Conservation (phyloP, 148 eudicot genomes). For the Drosera capensis region DNA sequence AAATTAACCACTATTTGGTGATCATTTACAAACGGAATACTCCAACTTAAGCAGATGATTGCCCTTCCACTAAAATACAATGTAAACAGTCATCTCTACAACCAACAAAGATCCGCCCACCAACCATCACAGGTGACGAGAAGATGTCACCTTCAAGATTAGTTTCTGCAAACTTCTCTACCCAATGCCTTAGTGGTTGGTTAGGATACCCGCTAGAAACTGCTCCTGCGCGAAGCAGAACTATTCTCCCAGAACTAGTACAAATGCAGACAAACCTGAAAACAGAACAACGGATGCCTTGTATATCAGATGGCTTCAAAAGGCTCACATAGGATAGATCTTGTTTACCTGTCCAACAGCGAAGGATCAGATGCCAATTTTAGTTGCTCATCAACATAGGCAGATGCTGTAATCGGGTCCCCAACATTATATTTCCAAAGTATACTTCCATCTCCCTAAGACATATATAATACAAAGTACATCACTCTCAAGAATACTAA, state of each 20-base stretch:
- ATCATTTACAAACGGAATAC: too few relatives aligned
- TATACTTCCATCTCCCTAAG: slow-evolving; percentile 40
- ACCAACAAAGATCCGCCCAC: slow-evolving; percentile 76
- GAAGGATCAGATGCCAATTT: slow-evolving; percentile 21
- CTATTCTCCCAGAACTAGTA: slow-evolving; percentile 50
- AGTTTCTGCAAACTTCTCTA: slow-evolving; percentile 41
- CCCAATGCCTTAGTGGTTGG: slow-evolving; percentile 4
- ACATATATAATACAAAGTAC: slow-evolving; percentile 1
- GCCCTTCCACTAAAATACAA: slow-evolving; percentile 29
- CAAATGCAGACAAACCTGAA: slow-evolving; percentile 58
- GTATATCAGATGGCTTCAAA: not conserved
- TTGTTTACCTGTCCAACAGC: slow-evolving; percentile 29
- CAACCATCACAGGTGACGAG: slow-evolving; percentile 86
- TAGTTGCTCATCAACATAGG: slow-evolving; percentile 62
- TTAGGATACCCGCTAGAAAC: slow-evolving; percentile 7
- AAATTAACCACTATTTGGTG: too few relatives aligned
- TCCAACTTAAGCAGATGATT: not conserved
- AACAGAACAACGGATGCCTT: not conserved
- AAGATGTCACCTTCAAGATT: slow-evolving; percentile 63
- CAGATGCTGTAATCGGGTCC: slow-evolving; percentile 74
- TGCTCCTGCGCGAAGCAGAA: slow-evolving; percentile 23
- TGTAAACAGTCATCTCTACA: slow-evolving; percentile 81
- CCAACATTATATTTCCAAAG: slow-evolving; percentile 52
- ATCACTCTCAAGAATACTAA: too few relatives aligned
- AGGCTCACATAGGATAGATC: not conserved